Evolutionary conservation across 192 early-diverging fungal species (phyloP).

Genomic region (Powellomyces hirtus): DNA sequence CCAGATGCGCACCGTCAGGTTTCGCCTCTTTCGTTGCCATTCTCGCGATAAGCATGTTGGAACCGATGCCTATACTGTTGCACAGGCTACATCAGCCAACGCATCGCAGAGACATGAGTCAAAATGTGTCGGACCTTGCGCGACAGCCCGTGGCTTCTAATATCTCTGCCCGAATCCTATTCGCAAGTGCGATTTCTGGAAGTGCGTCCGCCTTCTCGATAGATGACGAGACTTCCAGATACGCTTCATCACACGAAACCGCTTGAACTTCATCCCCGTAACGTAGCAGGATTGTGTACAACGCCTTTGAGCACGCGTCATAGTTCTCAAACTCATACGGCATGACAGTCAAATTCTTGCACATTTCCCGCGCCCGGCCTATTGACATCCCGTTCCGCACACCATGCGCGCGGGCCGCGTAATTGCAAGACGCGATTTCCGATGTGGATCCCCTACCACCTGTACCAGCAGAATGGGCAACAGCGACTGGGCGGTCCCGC

Average conservation of each 20-base stretch:
- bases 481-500: constrained; percentile 63
- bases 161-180: constrained; percentile 29
- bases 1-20: constrained; percentile 52
- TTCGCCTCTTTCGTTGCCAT: constrained; percentile 73
- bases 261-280: constrained; percentile 72
- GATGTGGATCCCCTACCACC: constrained; percentile 27
- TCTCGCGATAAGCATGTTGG: constrained; percentile 71
- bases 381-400: constrained; percentile 78
- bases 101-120: background rate
- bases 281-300: constrained; percentile 67
- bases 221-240: constrained; percentile 63
- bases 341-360: constrained; percentile 42
- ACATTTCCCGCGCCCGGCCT: constrained; percentile 65
- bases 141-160: constrained; percentile 16
- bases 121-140: background rate
- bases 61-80: constrained; percentile 74
- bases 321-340: constrained; percentile 77
- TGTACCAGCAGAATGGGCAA: constrained; percentile 56
- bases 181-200: constrained; percentile 26
- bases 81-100: too few relatives aligned
- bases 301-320: constrained; percentile 51
- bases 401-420: constrained; percentile 72
- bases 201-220: constrained; percentile 18
- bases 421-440: constrained; percentile 86
- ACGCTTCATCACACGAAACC: constrained; percentile 83